Base-by-base conservation (phyloP, 2,329 filamentous ascomycete genomes). In the Fusarium burgessii region DNA sequence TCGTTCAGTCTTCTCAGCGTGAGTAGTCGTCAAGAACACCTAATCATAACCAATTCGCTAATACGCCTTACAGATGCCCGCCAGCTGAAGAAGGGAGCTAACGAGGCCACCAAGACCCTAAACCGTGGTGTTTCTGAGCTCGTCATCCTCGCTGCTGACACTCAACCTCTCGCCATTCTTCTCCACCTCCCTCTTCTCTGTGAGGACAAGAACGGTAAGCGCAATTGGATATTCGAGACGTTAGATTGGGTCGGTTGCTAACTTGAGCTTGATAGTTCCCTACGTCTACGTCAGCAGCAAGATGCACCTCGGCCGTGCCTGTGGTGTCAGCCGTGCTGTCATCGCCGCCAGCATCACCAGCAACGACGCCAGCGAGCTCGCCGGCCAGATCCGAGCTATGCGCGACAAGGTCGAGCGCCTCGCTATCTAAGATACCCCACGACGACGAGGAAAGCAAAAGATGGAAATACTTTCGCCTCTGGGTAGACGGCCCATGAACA, bases 401-500 rank as follows among this genome's bases (percentile, higher is more conserved):
- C 97, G 95, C 87, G 93, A 97, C 84, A 97, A 97, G 90, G 93
- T 98, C 60, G 95, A 98, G 88, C 90, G 95, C 77, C 88, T 98
- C 75, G 94, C 95, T 86, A 97, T 98, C 85, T 98, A 91, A 89
- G 75, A 67, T 72, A 74, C 73, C 68, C 63, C 56, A 56, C 29
- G 29, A 59, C 40, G 42, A 60, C n/a, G 61, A 71, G 65, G 65
- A 62, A 73, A 70, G 62, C 33, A 59, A 69, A 64, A 65, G 49
- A 63, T 64, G 62, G 58, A 60, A 65, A 33, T 11, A 38, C 36
- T 45, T 73, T 73, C 58, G 67, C 57, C 27, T 32, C 43, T 68
- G 56, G 40, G 32, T 42, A 55, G 63, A 25, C 33, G 45, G 69
- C 41, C 36, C 17, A 23, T 27, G 25, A 41, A 55, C 25, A 43